Conservation (phyloP, 805 yeast genomes). For the Ogataea naganishii region DNA sequence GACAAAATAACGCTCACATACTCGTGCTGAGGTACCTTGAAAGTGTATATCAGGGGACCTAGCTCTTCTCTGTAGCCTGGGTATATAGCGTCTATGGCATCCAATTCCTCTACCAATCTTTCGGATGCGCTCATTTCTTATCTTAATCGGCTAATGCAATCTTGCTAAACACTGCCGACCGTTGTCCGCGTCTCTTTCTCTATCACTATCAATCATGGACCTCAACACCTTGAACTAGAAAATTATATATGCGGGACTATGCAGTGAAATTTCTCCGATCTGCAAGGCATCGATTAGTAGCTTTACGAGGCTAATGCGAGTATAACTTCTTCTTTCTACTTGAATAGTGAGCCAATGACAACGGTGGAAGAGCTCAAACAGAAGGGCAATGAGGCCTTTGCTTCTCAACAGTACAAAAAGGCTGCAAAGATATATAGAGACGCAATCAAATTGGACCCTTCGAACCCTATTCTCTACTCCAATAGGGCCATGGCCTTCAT, state of each 20-base stretch:
- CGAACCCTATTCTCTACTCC: conserved; percentile 50
- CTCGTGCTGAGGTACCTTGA: conserved; percentile 55
- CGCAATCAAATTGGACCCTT: conserved; percentile 42
- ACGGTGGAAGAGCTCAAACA: conserved; percentile 24
- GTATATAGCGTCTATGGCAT: conserved; percentile 80
- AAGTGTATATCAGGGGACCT: conserved; percentile 32
- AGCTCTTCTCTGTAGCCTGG: conserved; percentile 47
- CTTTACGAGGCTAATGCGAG: no score
- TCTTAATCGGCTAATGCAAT: no score
- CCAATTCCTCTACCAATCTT: conserved; percentile 63
- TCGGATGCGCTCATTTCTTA: no score
- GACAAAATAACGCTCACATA: conserved; percentile 54
- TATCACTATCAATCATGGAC: no score
- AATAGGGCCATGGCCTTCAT: conserved; percentile 62
- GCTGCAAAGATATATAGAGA: conserved; percentile 49
- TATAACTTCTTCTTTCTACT: no score
- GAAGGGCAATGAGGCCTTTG: conserved; percentile 48
- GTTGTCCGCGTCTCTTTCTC: conserved; percentile 1
- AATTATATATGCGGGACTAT: no score
- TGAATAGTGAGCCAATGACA: conserved; percentile 7
- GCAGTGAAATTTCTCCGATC: no score
- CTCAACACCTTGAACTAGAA: no score
- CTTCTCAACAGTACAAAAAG: conserved; percentile 29
- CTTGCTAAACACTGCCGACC: not conserved
- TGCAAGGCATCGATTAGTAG: no score